Evolutionary conservation across 306 rosid genomes (phyloP).

Genomic region (Glycyrrhiza uralensis): DNA sequence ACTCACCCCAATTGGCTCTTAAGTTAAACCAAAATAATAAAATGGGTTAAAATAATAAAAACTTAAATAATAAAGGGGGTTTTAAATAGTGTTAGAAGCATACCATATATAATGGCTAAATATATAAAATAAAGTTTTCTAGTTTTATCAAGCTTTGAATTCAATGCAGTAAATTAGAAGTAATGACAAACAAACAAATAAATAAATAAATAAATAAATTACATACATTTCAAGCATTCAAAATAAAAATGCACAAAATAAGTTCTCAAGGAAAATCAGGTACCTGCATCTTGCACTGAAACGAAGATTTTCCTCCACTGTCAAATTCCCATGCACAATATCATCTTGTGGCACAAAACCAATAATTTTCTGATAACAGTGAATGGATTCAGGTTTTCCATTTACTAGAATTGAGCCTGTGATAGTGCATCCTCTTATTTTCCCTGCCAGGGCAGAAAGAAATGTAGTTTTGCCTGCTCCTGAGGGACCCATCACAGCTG

Average conservation of each 20-base stretch:
- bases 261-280: slow-evolving; percentile 7
- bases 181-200: too few species aligned
- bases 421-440: slow-evolving; percentile 61
- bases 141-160: too few species aligned
- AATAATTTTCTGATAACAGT: slow-evolving; percentile 62
- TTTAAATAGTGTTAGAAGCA: too few species aligned
- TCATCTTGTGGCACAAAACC: slow-evolving; percentile 94
- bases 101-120: too few species aligned
- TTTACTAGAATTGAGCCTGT: slow-evolving; percentile 64
- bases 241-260: background rate
- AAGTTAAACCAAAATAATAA: too few species aligned
- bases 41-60: too few species aligned
- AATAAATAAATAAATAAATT: too few species aligned
- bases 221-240: background rate
- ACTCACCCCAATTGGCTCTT: too few species aligned
- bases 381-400: slow-evolving; percentile 66
- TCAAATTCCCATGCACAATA: slow-evolving; percentile 83
- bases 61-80: too few species aligned
- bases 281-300: slow-evolving; percentile 93
- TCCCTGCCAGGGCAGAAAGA: slow-evolving; percentile 75
- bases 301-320: slow-evolving; percentile 88
- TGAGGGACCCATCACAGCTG: slow-evolving; percentile 93
- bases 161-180: too few species aligned
- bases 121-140: too few species aligned
- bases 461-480: slow-evolving; percentile 93